Conservation (phyloP, 306 rosid species). For the Quercus bicolor region DNA sequence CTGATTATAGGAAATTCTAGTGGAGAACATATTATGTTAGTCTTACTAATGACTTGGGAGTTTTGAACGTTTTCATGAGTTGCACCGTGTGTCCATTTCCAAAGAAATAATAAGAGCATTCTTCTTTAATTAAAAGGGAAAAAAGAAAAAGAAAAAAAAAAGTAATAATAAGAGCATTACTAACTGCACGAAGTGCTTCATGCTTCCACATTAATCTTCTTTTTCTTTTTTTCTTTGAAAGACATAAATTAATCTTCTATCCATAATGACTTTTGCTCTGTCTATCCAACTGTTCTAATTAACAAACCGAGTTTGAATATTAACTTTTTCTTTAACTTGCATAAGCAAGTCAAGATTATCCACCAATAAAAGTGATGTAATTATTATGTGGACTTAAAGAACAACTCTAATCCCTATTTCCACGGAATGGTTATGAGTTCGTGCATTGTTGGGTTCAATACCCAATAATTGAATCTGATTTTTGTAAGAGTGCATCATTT, state of each 20-base stretch:
- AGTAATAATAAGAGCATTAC: conserved; percentile 35
- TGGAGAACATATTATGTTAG: conserved; percentile 26
- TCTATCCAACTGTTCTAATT: conserved; percentile 10
- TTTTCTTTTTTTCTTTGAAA: no score
- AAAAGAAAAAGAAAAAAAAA: neutral
- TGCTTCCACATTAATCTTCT: conserved; percentile 34
- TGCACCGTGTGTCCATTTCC: conserved; percentile 44
- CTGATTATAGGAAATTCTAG: conserved; percentile 1
- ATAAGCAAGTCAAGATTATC: conserved; percentile 45
- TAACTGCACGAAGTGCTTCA: conserved; percentile 16
- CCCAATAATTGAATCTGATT: neutral
- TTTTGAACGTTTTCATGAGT: conserved; percentile 21
- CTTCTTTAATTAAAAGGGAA: no score
- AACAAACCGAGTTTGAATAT: conserved; percentile 23
- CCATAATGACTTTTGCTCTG: conserved; percentile 1
- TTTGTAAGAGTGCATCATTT: no score
- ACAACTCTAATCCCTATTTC: conserved; percentile 8
- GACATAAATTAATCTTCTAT: no score
- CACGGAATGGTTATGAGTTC: conserved; percentile 20
- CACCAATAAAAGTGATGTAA: conserved; percentile 37
- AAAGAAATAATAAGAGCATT: conserved; percentile 36
- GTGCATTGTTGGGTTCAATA: neutral
- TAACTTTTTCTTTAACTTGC: conserved; percentile 8
- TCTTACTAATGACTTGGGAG: conserved; percentile 22
- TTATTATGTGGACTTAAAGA: conserved; percentile 30